Evolutionary conservation across 176 grass and related monocot species (phyloP).

Genomic region (Aegilops longissima): DNA sequence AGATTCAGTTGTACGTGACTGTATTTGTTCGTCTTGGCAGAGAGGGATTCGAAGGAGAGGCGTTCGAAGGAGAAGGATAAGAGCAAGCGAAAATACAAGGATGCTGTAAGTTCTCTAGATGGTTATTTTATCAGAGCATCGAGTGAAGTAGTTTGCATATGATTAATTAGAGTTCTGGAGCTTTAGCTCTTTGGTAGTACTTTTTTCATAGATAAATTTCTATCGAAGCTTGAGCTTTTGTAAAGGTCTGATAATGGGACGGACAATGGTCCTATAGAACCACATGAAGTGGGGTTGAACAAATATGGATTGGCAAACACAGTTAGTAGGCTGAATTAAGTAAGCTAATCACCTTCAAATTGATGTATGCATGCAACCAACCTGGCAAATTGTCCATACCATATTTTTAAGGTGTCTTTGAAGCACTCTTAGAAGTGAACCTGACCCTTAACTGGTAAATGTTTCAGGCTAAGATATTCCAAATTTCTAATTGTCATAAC

Average conservation of each 20-base stretch:
- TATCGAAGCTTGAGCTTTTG: neutral
- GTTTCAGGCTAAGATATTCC: neutral
- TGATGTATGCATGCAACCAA: neutral
- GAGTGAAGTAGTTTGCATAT: neutral
- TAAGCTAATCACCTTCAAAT: neutral
- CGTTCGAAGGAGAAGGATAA: constrained; percentile 42
- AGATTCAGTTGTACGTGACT: neutral
- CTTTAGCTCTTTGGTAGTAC: neutral
- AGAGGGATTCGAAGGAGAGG: constrained; percentile 42
- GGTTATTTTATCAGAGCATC: neutral
- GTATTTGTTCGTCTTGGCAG: neutral
- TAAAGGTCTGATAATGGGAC: neutral
- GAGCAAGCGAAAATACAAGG: constrained; percentile 36
- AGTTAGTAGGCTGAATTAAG: neutral
- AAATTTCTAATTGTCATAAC: neutral
- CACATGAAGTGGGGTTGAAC: neutral
- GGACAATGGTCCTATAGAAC: neutral
- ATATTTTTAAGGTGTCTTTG: neutral
- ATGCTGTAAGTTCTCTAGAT: constrained; percentile 32
- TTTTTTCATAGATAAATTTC: neutral
- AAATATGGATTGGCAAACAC: neutral
- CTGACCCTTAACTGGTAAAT: neutral
- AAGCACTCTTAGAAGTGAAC: neutral
- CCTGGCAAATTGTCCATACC: no score
- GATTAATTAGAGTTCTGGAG: neutral